Conservation (phyloP, 2,329 filamentous ascomycete species). For the Botryotinia calthae region DNA sequence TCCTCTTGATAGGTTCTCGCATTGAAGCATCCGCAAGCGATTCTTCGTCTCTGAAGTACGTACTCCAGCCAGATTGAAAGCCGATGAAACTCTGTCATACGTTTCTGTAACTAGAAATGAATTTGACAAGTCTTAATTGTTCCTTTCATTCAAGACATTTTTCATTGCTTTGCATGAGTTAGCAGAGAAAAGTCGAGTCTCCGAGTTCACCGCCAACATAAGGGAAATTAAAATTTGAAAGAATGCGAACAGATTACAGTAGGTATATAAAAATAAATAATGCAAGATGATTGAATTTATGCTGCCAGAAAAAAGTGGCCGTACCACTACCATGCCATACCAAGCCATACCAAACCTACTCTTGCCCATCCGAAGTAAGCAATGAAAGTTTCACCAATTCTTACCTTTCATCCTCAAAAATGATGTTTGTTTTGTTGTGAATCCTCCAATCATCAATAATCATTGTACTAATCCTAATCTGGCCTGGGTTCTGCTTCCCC, state of each 20-base stretch:
- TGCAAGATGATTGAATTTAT: background rate
- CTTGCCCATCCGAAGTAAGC: background rate
- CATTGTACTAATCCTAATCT: slow-evolving; percentile 5
- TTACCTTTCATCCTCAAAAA: background rate
- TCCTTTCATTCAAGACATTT: slow-evolving; percentile 9
- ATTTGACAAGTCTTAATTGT: slow-evolving; percentile 1
- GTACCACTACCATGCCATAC: background rate
- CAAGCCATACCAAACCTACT: background rate
- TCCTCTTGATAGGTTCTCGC: background rate
- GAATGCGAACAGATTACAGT: slow-evolving; percentile 2
- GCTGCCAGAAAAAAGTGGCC: background rate
- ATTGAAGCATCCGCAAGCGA: background rate
- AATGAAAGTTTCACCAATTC: background rate
- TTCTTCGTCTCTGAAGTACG: background rate
- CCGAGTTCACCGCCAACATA: slow-evolving; percentile 15
- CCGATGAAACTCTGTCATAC: background rate
- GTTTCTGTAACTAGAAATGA: background rate
- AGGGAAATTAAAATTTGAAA: slow-evolving; percentile 8
- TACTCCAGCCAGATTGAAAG: background rate
- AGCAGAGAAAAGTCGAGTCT: slow-evolving; percentile 12
- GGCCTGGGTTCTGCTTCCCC: slow-evolving; percentile 18
- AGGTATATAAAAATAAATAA: background rate
- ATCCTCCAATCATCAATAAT: slow-evolving; percentile 1
- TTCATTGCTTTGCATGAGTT: slow-evolving; percentile 14
- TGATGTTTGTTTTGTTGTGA: slow-evolving; percentile 19